Evolutionary conservation across 176 grass and related monocot genomes (phyloP).

Genomic region (Lolium perenne): DNA sequence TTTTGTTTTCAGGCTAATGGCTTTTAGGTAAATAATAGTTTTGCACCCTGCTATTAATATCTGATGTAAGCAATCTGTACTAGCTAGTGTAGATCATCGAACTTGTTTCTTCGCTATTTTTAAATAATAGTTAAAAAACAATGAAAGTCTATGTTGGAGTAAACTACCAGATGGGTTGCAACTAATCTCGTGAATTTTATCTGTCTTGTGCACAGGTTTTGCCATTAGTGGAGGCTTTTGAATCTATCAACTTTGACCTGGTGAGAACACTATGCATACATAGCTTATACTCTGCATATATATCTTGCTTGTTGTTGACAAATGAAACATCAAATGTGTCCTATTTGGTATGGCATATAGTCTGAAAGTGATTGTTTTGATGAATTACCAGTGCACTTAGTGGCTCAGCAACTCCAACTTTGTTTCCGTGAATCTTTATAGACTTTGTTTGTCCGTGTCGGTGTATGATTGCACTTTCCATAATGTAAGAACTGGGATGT

Average conservation of each 20-base stretch:
- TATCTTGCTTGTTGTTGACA: constrained; percentile 15
- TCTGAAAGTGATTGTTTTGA: constrained; percentile 1
- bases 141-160: constrained; percentile 20
- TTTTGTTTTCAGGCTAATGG: constrained; percentile 25
- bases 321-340: constrained; percentile 28
- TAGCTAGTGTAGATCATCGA: constrained; percentile 25
- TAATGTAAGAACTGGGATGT: neutral
- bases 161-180: neutral
- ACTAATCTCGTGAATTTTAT: constrained; percentile 23
- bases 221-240: constrained; percentile 82
- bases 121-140: neutral
- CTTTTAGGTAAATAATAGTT: neutral
- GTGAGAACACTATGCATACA: constrained; percentile 53
- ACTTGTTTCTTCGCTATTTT: constrained; percentile 10
- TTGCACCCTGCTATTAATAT: constrained; percentile 19
- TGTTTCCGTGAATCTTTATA: neutral
- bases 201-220: constrained; percentile 65
- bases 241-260: constrained; percentile 80
- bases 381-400: neutral
- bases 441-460: neutral
- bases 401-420: neutral
- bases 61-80: neutral
- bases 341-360: neutral
- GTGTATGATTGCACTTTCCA: neutral
- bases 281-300: constrained; percentile 3